A percentile compares a stretch with the other conserved stretches of the same genome.
These are phyloP conservation scores for Tetratostichococcus sp. DNA, from an alignment of 139 green algal genomes.

Conservation along the genomic window DNA sequence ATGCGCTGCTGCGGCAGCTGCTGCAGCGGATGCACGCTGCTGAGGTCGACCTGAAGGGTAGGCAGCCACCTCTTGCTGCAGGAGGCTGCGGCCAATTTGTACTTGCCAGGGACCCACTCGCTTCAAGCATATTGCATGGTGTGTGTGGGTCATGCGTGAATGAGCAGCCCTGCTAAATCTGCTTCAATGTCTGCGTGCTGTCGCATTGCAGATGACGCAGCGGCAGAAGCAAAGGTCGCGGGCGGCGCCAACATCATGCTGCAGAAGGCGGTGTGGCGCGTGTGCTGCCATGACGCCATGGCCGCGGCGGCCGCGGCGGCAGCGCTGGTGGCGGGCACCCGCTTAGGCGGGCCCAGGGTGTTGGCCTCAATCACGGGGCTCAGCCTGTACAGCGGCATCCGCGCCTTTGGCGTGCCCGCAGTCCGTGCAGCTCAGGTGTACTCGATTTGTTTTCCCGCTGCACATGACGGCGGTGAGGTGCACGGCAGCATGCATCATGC, in stretches of 20 bases:
- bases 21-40: background rate
- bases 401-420: background rate
- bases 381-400: slow-evolving; percentile 12
- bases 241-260: slow-evolving; percentile 30
- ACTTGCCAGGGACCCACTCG: too few species aligned
- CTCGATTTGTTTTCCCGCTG: too few species aligned
- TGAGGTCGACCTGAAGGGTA: background rate
- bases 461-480: too few species aligned
- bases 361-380: slow-evolving; percentile 23
- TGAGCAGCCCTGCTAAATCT: too few species aligned
- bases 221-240: slow-evolving; percentile 33
- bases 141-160: too few species aligned
- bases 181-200: too few species aligned
- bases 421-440: slow-evolving; percentile 22
- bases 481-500: too few species aligned
- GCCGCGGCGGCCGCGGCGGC: slow-evolving; percentile 24
- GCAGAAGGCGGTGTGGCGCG: slow-evolving; percentile 21
- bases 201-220: slow-evolving; percentile 13
- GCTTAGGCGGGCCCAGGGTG: slow-evolving; percentile 32
- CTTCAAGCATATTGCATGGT: too few species aligned
- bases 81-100: too few species aligned
- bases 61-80: too few species aligned
- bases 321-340: slow-evolving; percentile 33
- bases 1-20: slow-evolving; percentile 12
- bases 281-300: slow-evolving; percentile 16